Percentiles rank a stretch among this genome's conserved stretches.
phyloP scores from a whole-genome alignment of 768 basidiomycete species.

The Collybia sordida region DNA sequence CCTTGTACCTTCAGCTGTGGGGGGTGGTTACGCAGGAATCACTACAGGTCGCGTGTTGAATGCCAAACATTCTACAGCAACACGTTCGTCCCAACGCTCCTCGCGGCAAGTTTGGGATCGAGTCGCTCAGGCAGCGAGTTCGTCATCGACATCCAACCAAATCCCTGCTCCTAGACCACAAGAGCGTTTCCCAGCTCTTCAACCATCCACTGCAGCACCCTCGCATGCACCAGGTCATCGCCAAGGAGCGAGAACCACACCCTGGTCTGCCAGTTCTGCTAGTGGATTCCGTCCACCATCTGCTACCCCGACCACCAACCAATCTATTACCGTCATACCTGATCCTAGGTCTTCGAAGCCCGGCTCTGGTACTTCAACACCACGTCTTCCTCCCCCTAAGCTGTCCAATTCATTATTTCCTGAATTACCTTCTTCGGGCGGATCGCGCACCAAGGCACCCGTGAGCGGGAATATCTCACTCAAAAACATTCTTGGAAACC shows the following conservation, averaged over 20 bases:
- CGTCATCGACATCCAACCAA: slow-evolving; percentile 32
- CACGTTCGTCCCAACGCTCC: slow-evolving; percentile 53
- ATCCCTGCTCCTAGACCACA: slow-evolving; percentile 20
- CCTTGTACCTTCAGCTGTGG: slow-evolving; percentile 54
- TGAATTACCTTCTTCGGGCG: slow-evolving; percentile 52
- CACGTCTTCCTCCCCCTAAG: slow-evolving; percentile 35
- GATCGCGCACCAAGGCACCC: slow-evolving; percentile 38
- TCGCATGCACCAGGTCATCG: slow-evolving; percentile 32
- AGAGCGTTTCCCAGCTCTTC: slow-evolving; percentile 36
- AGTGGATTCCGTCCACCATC: slow-evolving; percentile 19
- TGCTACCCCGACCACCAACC: slow-evolving; percentile 23
- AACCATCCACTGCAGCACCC: slow-evolving; percentile 10
- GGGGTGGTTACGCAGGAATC: slow-evolving; percentile 75
- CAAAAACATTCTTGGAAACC: slow-evolving; percentile 63
- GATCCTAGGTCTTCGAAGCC: slow-evolving; percentile 12
- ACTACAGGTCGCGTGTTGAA: slow-evolving; percentile 81
- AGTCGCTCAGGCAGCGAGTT: slow-evolving; percentile 77
- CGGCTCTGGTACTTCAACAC: slow-evolving; percentile 13
- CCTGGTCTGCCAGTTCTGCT: slow-evolving; percentile 52
- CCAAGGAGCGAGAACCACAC: slow-evolving; percentile 52
- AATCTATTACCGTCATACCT: slow-evolving; percentile 21
- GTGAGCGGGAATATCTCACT: slow-evolving; percentile 67
- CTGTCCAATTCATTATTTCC: slow-evolving; percentile 66
- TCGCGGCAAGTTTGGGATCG: slow-evolving; percentile 82
- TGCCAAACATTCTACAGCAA: slow-evolving; percentile 72